These are phyloP conservation scores for Nigrospora sphaerica DNA, from an alignment of 2,329 filamentous ascomycete species.

Conservation along the genomic window DNA sequence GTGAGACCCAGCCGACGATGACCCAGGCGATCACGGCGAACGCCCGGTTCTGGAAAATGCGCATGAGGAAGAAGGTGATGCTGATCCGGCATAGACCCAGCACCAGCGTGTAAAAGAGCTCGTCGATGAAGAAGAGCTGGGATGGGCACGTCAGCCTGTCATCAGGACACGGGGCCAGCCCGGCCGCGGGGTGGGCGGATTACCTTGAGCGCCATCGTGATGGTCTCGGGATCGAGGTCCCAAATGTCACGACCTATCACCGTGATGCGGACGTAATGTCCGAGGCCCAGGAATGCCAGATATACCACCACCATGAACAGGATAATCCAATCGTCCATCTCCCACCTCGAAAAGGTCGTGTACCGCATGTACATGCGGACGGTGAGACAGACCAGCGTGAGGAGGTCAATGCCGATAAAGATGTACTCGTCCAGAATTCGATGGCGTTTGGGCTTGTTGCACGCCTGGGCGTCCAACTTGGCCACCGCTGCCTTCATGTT, in stretches of 20 bases:
- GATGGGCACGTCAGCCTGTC: too few relatives aligned
- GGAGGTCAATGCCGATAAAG: not conserved
- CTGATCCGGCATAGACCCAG: conserved; percentile 23
- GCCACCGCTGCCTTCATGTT: not conserved
- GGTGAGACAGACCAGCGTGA: conserved; percentile 1
- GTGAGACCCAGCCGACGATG: conserved; percentile 4
- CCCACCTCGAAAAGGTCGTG: not conserved
- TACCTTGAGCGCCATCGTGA: conserved; percentile 3
- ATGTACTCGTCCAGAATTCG: conserved; percentile 2
- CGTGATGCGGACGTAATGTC: conserved; percentile 3
- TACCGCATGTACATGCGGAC: conserved; percentile 2
- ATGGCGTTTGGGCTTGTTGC: conserved; percentile 3
- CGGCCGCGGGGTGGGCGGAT: not conserved
- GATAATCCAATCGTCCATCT: conserved; percentile 3
- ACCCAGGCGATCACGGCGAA: conserved; percentile 1
- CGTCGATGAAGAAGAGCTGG: conserved; percentile 5
- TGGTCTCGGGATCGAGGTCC: not conserved
- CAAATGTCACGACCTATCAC: conserved; percentile 5
- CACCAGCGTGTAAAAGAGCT: conserved; percentile 5
- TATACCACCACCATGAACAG: not conserved
- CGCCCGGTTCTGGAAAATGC: conserved; percentile 1
- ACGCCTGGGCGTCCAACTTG: conserved; percentile 1
- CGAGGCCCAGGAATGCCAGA: not conserved
- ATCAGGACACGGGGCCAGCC: not conserved
- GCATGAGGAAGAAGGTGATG: conserved; percentile 6